Percentiles rank a stretch among this genome's conserved stretches.
Conservation (phyloP, 2,329 filamentous ascomycete species). For the Aspergillus uvarum region DNA sequence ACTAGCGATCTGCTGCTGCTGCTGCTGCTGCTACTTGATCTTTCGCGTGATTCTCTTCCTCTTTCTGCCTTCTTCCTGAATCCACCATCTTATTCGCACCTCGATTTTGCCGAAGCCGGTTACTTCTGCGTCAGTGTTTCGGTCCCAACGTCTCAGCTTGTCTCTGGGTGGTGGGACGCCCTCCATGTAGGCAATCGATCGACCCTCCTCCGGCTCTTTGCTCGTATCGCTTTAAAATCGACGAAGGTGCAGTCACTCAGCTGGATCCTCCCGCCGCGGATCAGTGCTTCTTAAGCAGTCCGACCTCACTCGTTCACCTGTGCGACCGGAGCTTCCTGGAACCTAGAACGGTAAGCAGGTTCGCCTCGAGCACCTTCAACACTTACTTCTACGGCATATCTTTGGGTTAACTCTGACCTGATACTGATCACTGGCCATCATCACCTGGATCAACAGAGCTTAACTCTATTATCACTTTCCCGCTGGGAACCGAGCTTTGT, state of each 20-base stretch:
- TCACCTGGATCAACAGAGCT: not conserved
- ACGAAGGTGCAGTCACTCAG: not conserved
- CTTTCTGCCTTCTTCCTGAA: not conserved
- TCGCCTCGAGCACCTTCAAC: not conserved
- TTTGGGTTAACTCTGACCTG: not conserved
- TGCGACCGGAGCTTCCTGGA: not conserved
- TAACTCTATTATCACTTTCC: not conserved
- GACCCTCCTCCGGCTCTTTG: constrained; percentile 3
- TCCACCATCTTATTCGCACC: not conserved
- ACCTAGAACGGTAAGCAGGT: not conserved
- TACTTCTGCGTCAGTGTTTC: constrained; percentile 1
- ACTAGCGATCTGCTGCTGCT: not conserved
- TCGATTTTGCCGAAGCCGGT: not conserved
- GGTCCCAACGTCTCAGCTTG: constrained; percentile 1
- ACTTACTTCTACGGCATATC: not conserved
- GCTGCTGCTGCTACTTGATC: not conserved
- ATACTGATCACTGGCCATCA: not conserved
- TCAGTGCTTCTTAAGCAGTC: not conserved
- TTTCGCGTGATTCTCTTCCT: not conserved
- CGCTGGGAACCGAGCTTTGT: not conserved
- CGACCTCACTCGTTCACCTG: not conserved
- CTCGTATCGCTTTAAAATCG: constrained; percentile 3
- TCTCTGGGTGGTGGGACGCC: constrained; percentile 2
- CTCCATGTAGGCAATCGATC: constrained; percentile 12
- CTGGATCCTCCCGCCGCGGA: not conserved